Percentiles rank a stretch among this genome's conserved stretches.
Evolutionary conservation across 2,329 filamentous ascomycete species (phyloP).

Genomic region (Lachnum nothofagi): DNA sequence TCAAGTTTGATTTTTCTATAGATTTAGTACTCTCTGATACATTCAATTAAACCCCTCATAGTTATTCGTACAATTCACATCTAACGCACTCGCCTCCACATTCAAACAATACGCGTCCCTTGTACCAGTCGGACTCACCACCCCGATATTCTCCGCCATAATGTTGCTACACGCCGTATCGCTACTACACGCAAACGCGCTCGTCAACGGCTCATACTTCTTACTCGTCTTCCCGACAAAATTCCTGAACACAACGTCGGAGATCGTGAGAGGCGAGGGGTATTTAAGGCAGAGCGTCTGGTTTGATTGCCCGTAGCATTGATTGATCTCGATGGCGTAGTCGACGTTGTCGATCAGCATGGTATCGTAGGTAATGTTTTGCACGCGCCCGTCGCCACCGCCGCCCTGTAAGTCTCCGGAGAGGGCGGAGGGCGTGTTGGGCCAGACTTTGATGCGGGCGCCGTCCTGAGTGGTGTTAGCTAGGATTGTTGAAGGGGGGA

Average conservation of each 20-base stretch:
- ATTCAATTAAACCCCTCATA: constrained; percentile 28
- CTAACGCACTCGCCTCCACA: constrained; percentile 34
- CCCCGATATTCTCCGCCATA: constrained; percentile 40
- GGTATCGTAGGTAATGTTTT: constrained; percentile 62
- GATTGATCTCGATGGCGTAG: constrained; percentile 59
- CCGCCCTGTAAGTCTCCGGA: constrained; percentile 60
- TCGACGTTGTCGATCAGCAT: constrained; percentile 59
- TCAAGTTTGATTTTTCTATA: constrained; percentile 1
- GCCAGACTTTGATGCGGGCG: constrained; percentile 72
- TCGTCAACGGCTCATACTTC: constrained; percentile 40
- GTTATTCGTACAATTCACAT: constrained; percentile 33
- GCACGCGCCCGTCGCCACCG: constrained; percentile 57
- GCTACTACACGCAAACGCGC: constrained; percentile 45
- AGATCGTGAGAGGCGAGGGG: constrained; percentile 52
- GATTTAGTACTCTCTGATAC: background rate
- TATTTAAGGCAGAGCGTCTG: constrained; percentile 55
- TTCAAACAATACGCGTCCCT: constrained; percentile 42
- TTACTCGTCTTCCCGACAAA: constrained; percentile 50
- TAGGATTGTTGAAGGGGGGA: too few species aligned
- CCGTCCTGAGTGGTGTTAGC: constrained; percentile 48
- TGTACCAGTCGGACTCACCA: constrained; percentile 43
- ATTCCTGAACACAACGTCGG: constrained; percentile 51
- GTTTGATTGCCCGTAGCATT: constrained; percentile 61
- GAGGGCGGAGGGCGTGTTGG: constrained; percentile 44
- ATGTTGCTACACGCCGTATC: constrained; percentile 47